Conservation (phyloP, 805 yeast species). For the Candida pseudofarinosa region DNA sequence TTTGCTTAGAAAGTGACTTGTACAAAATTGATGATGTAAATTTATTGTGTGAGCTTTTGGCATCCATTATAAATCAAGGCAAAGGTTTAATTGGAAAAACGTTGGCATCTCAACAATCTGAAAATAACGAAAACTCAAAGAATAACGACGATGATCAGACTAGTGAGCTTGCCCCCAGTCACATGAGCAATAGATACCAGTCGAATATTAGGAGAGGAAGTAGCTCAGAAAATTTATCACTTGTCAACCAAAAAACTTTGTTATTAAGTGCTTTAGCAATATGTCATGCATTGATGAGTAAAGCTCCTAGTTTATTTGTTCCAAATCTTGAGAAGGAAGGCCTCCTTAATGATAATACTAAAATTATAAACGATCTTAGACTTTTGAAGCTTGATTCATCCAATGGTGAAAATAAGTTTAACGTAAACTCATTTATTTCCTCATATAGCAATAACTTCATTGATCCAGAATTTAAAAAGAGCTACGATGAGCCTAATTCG, state of each 20-base stretch:
- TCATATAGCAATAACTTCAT: slow-evolving; percentile 20
- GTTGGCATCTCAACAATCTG: neutral
- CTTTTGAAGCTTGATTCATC: slow-evolving; percentile 6
- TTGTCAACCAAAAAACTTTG: slow-evolving; percentile 34
- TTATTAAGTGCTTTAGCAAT: slow-evolving; percentile 51
- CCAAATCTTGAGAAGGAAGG: slow-evolving; percentile 68
- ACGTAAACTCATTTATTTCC: slow-evolving; percentile 9
- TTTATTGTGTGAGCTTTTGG: slow-evolving; percentile 45
- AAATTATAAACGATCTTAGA: slow-evolving; percentile 24
- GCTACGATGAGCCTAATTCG: slow-evolving; percentile 17
- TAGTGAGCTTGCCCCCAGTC: neutral
- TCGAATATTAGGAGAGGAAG: neutral
- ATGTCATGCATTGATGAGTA: slow-evolving; percentile 39
- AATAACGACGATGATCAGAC: neutral
- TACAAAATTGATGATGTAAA: slow-evolving; percentile 28
- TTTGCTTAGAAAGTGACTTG: slow-evolving; percentile 30
- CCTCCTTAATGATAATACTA: slow-evolving; percentile 47
- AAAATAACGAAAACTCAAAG: slow-evolving; percentile 1
- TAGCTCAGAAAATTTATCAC: slow-evolving; percentile 11
- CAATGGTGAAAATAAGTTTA: slow-evolving; percentile 9
- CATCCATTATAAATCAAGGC: slow-evolving; percentile 59
- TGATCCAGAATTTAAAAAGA: slow-evolving; percentile 30
- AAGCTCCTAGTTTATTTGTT: slow-evolving; percentile 42
- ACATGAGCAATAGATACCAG: neutral
- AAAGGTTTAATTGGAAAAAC: slow-evolving; percentile 22